phyloP scores from a whole-genome alignment of 2,329 filamentous ascomycete species.

The Trichoderma sp. region DNA sequence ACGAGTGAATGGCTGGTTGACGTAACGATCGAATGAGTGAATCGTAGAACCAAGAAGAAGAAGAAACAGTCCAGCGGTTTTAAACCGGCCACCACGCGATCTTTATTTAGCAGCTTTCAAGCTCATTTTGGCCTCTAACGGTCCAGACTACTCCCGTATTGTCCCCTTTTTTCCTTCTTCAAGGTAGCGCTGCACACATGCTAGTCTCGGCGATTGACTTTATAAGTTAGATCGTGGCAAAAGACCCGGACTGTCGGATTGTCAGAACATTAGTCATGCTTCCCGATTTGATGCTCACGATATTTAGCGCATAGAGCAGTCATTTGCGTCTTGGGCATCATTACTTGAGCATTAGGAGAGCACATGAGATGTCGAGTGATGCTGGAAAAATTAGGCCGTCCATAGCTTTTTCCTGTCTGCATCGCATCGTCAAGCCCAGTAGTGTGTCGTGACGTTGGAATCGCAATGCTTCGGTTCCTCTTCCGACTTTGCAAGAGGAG shows the following conservation, averaged over 20 bases:
- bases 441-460: not conserved
- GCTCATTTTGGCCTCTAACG: not conserved
- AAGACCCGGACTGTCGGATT: not conserved
- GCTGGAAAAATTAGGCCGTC: not conserved
- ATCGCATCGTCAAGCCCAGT: not conserved
- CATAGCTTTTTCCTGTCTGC: not conserved
- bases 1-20: not conserved
- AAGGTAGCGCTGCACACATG: not conserved
- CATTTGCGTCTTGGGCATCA: not conserved
- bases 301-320: not conserved
- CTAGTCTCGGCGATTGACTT: constrained; percentile 18
- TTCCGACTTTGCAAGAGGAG: not conserved
- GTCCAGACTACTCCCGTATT: not conserved
- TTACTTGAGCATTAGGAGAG: not conserved
- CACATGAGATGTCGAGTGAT: not conserved
- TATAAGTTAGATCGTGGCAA: not conserved
- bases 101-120: not conserved
- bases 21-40: not conserved
- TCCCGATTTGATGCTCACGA: not conserved
- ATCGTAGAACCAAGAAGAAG: not conserved
- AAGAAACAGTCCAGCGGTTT: not conserved
- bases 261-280: not conserved
- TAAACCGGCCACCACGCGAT: not conserved
- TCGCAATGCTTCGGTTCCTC: not conserved
- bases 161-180: not conserved